Percentiles rank a stretch among this genome's conserved stretches.
Conservation (phyloP, 2,329 filamentous ascomycete species). For the Didymella sp. region DNA sequence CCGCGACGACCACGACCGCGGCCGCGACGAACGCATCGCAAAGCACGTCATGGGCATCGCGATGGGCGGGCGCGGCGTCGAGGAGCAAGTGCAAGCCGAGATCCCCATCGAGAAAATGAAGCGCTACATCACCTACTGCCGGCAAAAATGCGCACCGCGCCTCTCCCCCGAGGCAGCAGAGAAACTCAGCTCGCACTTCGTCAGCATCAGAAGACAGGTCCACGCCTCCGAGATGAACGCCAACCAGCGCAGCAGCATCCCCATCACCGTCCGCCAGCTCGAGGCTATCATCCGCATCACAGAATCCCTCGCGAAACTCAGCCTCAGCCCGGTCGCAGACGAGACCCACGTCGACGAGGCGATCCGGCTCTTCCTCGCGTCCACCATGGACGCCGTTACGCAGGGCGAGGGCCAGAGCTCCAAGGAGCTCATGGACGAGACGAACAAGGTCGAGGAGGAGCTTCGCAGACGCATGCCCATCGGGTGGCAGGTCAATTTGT, state of each 20-base stretch:
- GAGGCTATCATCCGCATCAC: constrained; percentile 98
- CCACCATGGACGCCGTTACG: constrained; percentile 96
- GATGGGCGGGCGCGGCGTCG: constrained; percentile 84
- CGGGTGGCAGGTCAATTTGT: constrained; percentile 91
- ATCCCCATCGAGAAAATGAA: constrained; percentile 97
- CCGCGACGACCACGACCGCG: constrained; percentile 88
- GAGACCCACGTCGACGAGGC: constrained; percentile 96
- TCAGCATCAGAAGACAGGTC: constrained; percentile 92
- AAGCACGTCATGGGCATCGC: constrained; percentile 98
- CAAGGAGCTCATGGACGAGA: constrained; percentile 90
- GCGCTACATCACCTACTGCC: constrained; percentile 96
- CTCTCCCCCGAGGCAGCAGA: constrained; percentile 90
- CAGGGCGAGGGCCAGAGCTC: constrained; percentile 81
- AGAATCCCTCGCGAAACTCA: constrained; percentile 91
- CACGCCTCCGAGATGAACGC: constrained; percentile 89
- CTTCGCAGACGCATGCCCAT: constrained; percentile 86
- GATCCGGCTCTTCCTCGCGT: constrained; percentile 93
- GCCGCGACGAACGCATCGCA: constrained; percentile 90
- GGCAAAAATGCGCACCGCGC: constrained; percentile 89
- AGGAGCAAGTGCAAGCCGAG: constrained; percentile 84
- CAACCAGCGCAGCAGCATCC: constrained; percentile 89
- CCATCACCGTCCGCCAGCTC: constrained; percentile 95
- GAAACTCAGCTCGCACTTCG: constrained; percentile 96
- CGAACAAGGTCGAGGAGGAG: constrained; percentile 85
- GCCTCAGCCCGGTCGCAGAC: constrained; percentile 82